A percentile compares a stretch with the other conserved stretches of the same genome.
These are phyloP conservation scores for Vaccinium corymbosum DNA, from an alignment of 148 eudicot genomes.

Conservation along the genomic window DNA sequence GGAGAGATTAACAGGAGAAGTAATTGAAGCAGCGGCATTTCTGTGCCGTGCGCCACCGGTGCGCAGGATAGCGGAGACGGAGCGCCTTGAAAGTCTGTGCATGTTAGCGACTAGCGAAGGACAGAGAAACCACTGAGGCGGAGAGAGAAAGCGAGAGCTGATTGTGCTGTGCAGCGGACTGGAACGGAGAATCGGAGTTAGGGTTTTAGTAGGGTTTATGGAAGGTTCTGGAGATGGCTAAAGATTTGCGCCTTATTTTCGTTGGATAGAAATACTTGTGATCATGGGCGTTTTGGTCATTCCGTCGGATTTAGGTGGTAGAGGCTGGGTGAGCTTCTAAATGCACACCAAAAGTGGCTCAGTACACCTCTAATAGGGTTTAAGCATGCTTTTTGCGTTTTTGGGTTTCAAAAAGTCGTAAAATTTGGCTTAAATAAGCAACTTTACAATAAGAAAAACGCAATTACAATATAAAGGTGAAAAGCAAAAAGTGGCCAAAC, in stretches of 20 bases:
- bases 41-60: constrained; percentile 40
- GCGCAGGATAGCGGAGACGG: constrained; percentile 52
- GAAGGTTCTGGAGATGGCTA: constrained; percentile 46
- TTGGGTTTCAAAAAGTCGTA: too few species aligned
- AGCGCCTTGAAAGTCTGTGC: constrained; percentile 62
- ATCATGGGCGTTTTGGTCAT: neutral
- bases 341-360: too few species aligned
- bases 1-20: constrained; percentile 21
- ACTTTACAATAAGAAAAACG: too few species aligned
- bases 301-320: neutral
- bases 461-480: too few species aligned
- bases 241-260: neutral
- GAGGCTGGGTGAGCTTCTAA: too few species aligned
- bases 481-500: too few species aligned
- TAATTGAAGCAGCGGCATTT: constrained; percentile 34
- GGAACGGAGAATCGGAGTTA: constrained; percentile 3
- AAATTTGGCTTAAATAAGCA: too few species aligned
- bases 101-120: constrained; percentile 19
- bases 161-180: neutral
- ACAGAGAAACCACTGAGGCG: neutral
- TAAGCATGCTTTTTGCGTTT: too few species aligned
- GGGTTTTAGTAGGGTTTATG: constrained; percentile 30
- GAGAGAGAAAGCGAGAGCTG: neutral
- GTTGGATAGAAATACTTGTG: neutral
- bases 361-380: too few species aligned